Conservation (phyloP, 352 stramenopile genomes). For the Blastocystis sp. region DNA sequence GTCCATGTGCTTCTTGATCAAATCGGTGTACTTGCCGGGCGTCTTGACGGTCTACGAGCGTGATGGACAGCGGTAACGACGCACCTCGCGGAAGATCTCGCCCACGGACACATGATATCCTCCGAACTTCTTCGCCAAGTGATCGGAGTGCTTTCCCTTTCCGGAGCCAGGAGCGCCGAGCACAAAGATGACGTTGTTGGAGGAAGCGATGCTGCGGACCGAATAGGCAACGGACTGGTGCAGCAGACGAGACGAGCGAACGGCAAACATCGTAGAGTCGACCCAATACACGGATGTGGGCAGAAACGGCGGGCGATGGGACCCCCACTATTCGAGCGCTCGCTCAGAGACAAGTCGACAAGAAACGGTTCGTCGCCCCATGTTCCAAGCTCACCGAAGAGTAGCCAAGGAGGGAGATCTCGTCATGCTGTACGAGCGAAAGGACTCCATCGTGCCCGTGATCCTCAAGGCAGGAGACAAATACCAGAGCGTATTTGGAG, state of each 20-base stretch:
- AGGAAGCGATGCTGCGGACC: constrained; percentile 4
- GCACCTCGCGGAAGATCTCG: constrained; percentile 53
- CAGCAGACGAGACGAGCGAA: background rate
- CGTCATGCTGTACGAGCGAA: constrained; percentile 96
- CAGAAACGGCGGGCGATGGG: background rate
- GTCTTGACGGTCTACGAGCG: constrained; percentile 55
- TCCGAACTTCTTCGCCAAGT: constrained; percentile 54
- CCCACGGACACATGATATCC: constrained; percentile 55
- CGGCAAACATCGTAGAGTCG: background rate
- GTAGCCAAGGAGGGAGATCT: constrained; percentile 82
- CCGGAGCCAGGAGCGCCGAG: constrained; percentile 45
- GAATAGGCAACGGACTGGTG: background rate
- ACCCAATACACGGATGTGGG: background rate
- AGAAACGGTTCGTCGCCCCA: background rate
- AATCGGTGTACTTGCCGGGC: constrained; percentile 60
- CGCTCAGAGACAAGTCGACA: background rate
- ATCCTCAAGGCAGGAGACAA: constrained; percentile 88
- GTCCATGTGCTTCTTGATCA: constrained; percentile 70
- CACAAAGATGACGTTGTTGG: constrained; percentile 66
- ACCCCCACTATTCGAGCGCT: background rate
- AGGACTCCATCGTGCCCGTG: constrained; percentile 91
- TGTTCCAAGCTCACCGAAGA: constrained; percentile 9
- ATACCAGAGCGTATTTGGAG: constrained; percentile 92
- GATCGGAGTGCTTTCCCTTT: constrained; percentile 70
- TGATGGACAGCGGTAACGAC: background rate